Base-by-base conservation (phyloP, 2,329 filamentous ascomycete species). In the Colletotrichum shisoi region DNA sequence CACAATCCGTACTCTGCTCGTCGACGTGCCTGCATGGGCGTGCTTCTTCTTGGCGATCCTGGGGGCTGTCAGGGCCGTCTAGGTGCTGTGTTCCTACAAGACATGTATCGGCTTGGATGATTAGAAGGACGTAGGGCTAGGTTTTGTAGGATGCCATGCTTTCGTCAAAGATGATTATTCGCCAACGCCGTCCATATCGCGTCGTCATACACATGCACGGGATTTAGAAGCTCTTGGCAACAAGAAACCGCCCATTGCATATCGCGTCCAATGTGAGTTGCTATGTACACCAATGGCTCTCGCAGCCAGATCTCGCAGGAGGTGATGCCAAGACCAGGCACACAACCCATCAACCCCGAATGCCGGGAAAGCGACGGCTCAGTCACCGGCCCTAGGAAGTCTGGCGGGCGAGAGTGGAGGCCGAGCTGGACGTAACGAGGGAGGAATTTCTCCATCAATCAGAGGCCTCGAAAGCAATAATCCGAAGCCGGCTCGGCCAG, bases 361-460 rank as follows among this genome's bases (percentile, higher is more conserved):
- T 64, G 27, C 27, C 48, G 46, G 56, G 53, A 34, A 63, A 57
- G 12, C 40, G 42, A 46, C 21, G 12, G 24, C 21, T 19, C 31
- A 34, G 27, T 24, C 21, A 11, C 9, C 44, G 27, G 27, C 52
- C 40, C 45, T 44, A 3, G 27, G 12, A 34, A 40, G n/a, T 45
- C 24, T 51, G 54, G 42, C 39, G 24, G 51, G 31, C 31, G 31
- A 2, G 9, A 65, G 57, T 39, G 37, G 51, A 46, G 24, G 39
- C 63, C 58, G 63, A 66, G 31, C 58, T 56, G 37, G 24, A 51
- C 45, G 4, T 42, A 8, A n/a, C 13, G 42, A 31, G 48, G 64
- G 64, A 64, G 27, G 45, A 71, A 72, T 75, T 75, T 72, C 71
- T 76, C 74, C 74, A 73, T 73, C 74, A 76, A 76, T 76, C 70